Evolutionary conservation across 139 green algal genomes (phyloP).

Genomic region (Pleodorina starrii): DNA sequence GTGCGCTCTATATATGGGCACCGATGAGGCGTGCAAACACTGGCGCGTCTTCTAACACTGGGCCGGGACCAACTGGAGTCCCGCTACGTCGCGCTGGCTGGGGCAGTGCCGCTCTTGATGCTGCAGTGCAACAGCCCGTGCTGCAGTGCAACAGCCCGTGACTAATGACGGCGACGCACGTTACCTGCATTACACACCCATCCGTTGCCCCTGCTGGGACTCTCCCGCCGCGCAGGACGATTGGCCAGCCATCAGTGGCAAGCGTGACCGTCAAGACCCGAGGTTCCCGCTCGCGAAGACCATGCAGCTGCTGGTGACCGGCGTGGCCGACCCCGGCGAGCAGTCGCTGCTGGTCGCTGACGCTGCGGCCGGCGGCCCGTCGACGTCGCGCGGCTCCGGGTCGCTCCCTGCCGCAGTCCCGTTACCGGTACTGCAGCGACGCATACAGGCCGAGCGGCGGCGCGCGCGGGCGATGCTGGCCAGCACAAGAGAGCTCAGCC

Average conservation of each 20-base stretch:
- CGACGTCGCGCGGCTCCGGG: neutral
- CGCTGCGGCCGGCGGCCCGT: neutral
- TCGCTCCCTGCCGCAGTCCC: neutral
- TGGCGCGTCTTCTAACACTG: no score
- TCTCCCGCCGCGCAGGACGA: no score
- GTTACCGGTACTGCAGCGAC: neutral
- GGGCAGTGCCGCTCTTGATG: no score
- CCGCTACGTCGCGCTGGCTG: no score
- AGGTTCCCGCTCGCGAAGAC: neutral
- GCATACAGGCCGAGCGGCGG: neutral
- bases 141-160: no score
- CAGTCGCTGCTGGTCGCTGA: neutral
- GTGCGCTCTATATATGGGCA: no score
- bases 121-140: no score
- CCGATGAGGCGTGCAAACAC: no score
- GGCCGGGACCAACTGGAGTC: no score
- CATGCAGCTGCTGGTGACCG: slow-evolving; percentile 28
- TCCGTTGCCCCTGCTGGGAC: no score
- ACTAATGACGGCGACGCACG: no score
- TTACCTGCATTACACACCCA: no score
- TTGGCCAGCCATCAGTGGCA: slow-evolving; percentile 4
- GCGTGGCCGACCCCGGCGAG: neutral
- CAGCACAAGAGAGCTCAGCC: neutral
- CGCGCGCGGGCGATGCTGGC: neutral
- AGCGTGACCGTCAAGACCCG: neutral